phyloP scores from a whole-genome alignment of 2,329 filamentous ascomycete genomes.

The Diaporthe ampelina region DNA sequence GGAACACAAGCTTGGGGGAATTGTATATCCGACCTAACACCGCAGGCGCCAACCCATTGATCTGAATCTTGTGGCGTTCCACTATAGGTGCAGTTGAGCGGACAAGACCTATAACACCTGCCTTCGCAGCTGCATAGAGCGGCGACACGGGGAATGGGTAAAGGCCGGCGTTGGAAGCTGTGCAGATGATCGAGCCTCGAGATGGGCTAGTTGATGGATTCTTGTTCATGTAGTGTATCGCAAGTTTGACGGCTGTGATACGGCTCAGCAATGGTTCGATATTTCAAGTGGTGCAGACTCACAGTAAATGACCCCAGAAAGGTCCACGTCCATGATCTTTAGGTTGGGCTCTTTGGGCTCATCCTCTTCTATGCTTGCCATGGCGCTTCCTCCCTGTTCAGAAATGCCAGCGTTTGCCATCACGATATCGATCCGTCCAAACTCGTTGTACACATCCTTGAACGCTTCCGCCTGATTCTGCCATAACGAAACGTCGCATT shows the following conservation, averaged over 20 bases:
- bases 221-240: conserved; percentile 63
- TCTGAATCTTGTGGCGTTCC: conserved; percentile 58
- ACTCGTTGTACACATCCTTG: conserved; percentile 44
- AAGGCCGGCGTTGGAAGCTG: conserved; percentile 65
- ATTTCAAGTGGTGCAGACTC: conserved; percentile 41
- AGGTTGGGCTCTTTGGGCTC: conserved; percentile 53
- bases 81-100: conserved; percentile 60
- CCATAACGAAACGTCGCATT: conserved; percentile 56
- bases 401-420: conserved; percentile 66
- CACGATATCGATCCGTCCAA: conserved; percentile 57
- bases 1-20: neutral
- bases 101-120: conserved; percentile 63
- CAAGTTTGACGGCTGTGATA: conserved; percentile 61
- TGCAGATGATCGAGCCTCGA: conserved; percentile 65
- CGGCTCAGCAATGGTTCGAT: neutral
- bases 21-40: conserved; percentile 58
- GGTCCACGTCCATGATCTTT: conserved; percentile 54
- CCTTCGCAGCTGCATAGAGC: conserved; percentile 63
- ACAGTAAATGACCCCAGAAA: conserved; percentile 61
- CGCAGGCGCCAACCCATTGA: conserved; percentile 65
- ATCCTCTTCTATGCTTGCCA: conserved; percentile 47
- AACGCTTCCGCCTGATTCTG: conserved; percentile 50
- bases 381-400: conserved; percentile 52
- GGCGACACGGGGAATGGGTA: conserved; percentile 66
- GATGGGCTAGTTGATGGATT: conserved; percentile 42